Conservation (phyloP, 768 basidiomycete genomes). For the Paxillus ammoniavirescens region DNA sequence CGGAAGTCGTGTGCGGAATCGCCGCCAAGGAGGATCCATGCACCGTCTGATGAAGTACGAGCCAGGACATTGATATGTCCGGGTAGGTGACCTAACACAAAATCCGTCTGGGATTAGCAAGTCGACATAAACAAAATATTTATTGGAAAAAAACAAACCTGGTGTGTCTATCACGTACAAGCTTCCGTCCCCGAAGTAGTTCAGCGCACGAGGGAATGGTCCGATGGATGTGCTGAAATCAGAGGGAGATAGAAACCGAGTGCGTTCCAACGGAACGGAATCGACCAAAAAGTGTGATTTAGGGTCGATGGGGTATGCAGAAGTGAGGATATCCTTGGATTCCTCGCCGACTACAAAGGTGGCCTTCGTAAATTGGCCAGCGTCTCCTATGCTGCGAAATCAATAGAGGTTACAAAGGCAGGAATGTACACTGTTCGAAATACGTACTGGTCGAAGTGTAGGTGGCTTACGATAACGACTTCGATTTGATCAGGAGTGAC, state of each 20-base stretch:
- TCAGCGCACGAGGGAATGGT: slow-evolving; percentile 48
- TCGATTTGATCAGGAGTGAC: slow-evolving; percentile 41
- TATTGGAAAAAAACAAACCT: slow-evolving; percentile 19
- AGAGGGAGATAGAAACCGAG: slow-evolving; percentile 33
- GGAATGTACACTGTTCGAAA: not conserved
- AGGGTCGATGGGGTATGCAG: slow-evolving; percentile 44
- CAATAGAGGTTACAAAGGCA: not conserved
- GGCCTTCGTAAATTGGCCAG: slow-evolving; percentile 42
- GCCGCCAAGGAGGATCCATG: slow-evolving; percentile 52
- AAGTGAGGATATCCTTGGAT: slow-evolving; percentile 32
- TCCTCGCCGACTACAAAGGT: slow-evolving; percentile 48
- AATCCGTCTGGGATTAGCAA: not conserved
- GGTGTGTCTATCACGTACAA: slow-evolving; percentile 57
- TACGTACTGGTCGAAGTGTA: slow-evolving; percentile 48
- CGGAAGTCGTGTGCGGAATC: slow-evolving; percentile 58
- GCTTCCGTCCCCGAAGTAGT: slow-evolving; percentile 58
- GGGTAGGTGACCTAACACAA: slow-evolving; percentile 40
- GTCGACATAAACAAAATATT: not conserved
- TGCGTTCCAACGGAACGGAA: slow-evolving; percentile 39
- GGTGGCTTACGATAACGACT: slow-evolving; percentile 48
- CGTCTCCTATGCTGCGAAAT: slow-evolving; percentile 39
- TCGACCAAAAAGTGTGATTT: slow-evolving; percentile 30
- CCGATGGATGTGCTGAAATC: slow-evolving; percentile 42
- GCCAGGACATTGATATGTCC: slow-evolving; percentile 57
- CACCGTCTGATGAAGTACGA: slow-evolving; percentile 48